These are phyloP conservation scores for Clonostachys byssicola DNA, from an alignment of 2,329 filamentous ascomycete genomes.

Conservation along the genomic window DNA sequence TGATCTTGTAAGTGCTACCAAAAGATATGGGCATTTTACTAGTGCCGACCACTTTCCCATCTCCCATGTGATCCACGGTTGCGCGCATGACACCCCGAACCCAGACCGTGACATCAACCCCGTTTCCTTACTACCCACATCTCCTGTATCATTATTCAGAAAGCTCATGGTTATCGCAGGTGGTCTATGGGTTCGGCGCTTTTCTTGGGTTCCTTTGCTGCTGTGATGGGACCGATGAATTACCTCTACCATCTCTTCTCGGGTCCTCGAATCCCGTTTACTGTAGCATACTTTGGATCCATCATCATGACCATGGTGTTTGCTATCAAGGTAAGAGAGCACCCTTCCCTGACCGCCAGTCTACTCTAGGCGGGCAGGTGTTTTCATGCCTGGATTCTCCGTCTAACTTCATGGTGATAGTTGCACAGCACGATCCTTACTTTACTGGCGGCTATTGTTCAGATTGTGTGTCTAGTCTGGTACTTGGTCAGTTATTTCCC, in stretches of 20 bases:
- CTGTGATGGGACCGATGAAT: constrained; percentile 84
- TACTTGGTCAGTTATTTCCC: constrained; percentile 97
- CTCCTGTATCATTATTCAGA: background rate
- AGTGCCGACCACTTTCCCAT: constrained; percentile 3
- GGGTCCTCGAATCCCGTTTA: constrained; percentile 82
- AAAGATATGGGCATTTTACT: constrained; percentile 8
- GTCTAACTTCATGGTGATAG: constrained; percentile 34
- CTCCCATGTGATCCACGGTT: constrained; percentile 2
- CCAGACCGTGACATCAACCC: constrained; percentile 3
- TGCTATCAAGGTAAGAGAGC: constrained; percentile 77
- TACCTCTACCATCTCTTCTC: constrained; percentile 86
- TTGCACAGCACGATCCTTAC: constrained; percentile 83
- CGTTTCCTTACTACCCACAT: constrained; percentile 1
- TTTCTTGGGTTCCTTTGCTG: constrained; percentile 89
- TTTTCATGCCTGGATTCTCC: too few relatives aligned
- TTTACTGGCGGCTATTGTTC: constrained; percentile 75
- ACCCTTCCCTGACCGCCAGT: constrained; percentile 3
- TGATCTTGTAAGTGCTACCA: constrained; percentile 76
- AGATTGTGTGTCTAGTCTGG: constrained; percentile 81
- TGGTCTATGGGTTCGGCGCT: constrained; percentile 92
- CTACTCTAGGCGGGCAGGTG: too few relatives aligned
- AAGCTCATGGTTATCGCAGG: constrained; percentile 45
- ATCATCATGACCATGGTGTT: constrained; percentile 90
- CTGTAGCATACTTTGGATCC: constrained; percentile 89
- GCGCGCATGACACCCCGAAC: constrained; percentile 3